Conservation (phyloP, 2,329 filamentous ascomycete genomes). For the Mycosphaerella sp. region DNA sequence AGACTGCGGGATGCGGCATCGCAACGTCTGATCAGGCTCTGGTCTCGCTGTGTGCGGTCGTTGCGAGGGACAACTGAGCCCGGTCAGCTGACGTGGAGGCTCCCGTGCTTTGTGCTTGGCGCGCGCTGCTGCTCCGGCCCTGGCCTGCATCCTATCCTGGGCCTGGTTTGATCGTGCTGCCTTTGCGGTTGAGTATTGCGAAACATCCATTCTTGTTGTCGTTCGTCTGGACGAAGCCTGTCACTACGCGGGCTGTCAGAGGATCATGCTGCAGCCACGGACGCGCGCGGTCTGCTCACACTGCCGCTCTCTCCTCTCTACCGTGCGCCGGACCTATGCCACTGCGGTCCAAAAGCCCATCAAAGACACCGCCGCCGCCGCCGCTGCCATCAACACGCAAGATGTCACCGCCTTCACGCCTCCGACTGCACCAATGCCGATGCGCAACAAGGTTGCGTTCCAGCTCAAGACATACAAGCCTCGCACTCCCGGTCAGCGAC, state of each 20-base stretch:
- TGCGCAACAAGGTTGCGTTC: constrained; percentile 36
- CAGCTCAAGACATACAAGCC: constrained; percentile 82
- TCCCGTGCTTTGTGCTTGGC: not conserved
- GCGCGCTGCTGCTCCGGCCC: not conserved
- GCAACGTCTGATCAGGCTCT: not conserved
- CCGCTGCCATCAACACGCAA: constrained; percentile 23
- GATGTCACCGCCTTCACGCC: constrained; percentile 31
- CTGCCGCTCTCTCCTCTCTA: constrained; percentile 44
- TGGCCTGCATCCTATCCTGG: too few relatives aligned
- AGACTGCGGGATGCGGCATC: not conserved
- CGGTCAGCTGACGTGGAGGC: not conserved
- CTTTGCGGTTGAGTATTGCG: too few relatives aligned
- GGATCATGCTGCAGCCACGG: constrained; percentile 59
- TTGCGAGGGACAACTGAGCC: not conserved
- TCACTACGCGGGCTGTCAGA: too few relatives aligned
- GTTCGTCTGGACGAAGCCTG: too few relatives aligned
- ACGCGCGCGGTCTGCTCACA: constrained; percentile 49
- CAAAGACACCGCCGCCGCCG: constrained; percentile 5
- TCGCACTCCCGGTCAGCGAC: constrained; percentile 82
- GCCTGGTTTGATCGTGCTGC: not conserved
- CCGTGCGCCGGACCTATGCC: constrained; percentile 48
- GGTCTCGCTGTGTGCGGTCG: constrained; percentile 1
- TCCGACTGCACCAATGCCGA: constrained; percentile 29
- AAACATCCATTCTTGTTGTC: too few relatives aligned
- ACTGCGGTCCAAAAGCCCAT: constrained; percentile 36